Percentiles rank a stretch among this genome's conserved stretches.
Evolutionary conservation across 2,329 filamentous ascomycete genomes (phyloP).

Genomic region (Neofusicoccum cordaticola): DNA sequence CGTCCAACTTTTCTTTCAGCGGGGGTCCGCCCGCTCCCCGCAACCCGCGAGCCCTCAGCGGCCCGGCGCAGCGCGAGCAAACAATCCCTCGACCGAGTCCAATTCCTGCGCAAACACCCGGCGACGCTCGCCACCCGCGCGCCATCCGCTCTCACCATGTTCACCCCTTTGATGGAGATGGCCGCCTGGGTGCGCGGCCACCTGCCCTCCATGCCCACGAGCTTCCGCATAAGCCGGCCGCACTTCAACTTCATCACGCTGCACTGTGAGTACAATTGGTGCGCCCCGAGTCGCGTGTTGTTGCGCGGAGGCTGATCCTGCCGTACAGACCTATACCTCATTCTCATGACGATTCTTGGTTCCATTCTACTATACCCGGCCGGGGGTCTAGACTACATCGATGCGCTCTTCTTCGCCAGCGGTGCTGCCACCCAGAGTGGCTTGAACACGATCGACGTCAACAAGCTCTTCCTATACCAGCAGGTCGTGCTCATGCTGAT

Average conservation of each 20-base stretch:
- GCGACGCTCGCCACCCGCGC: not conserved
- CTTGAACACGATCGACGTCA: conserved; percentile 69
- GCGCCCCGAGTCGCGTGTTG: not conserved
- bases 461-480: conserved; percentile 47
- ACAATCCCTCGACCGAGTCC: not conserved
- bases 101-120: not conserved
- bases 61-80: not conserved
- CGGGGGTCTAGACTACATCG: conserved; percentile 70
- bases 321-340: conserved; percentile 71
- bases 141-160: conserved; percentile 24
- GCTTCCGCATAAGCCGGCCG: conserved; percentile 42
- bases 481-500: conserved; percentile 49
- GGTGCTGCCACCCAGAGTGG: conserved; percentile 90
- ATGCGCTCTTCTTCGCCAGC: conserved; percentile 83
- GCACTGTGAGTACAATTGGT: conserved; percentile 59
- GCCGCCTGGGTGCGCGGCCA: conserved; percentile 30
- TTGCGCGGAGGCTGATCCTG: not conserved
- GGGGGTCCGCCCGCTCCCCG: not conserved
- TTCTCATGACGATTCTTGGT: conserved; percentile 67
- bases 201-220: conserved; percentile 27
- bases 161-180: conserved; percentile 30
- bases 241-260: conserved; percentile 78
- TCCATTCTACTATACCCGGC: conserved; percentile 73
- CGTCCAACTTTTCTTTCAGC: not conserved
- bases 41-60: not conserved